Conservation (phyloP, 345 rosid genomes). For the Populus nigra region DNA sequence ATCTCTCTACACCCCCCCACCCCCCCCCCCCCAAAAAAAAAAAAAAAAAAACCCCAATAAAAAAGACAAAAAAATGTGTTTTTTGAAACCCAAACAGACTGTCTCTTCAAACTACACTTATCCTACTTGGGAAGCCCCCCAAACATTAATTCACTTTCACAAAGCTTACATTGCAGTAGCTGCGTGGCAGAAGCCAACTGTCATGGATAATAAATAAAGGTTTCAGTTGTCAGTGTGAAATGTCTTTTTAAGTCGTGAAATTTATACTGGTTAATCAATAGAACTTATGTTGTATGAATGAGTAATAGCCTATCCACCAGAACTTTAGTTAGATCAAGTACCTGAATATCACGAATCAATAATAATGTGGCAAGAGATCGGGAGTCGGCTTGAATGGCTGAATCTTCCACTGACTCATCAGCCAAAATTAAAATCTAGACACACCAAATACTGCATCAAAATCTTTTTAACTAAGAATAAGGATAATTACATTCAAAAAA, state of each 20-base stretch:
- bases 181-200: neutral
- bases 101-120: no score
- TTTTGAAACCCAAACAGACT: no score
- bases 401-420: conserved; percentile 75
- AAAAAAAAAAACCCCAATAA: no score
- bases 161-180: neutral
- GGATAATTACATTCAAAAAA: neutral
- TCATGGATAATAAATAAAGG: neutral
- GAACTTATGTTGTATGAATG: neutral
- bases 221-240: no score
- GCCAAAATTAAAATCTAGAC: conserved; percentile 69
- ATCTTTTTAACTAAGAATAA: neutral
- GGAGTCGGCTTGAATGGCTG: conserved; percentile 80
- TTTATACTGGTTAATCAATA: no score
- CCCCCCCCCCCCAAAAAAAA: no score
- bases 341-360: conserved; percentile 79
- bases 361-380: conserved; percentile 73
- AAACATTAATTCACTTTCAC: neutral
- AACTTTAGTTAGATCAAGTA: conserved; percentile 20
- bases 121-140: no score
- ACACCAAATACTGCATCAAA: conserved; percentile 5
- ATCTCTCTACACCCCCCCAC: neutral
- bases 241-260: no score
- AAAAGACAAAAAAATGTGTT: neutral
- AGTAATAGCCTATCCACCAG: neutral